phyloP scores from a whole-genome alignment of 2,329 filamentous ascomycete species.

The Trematosphaeria pertusa region DNA sequence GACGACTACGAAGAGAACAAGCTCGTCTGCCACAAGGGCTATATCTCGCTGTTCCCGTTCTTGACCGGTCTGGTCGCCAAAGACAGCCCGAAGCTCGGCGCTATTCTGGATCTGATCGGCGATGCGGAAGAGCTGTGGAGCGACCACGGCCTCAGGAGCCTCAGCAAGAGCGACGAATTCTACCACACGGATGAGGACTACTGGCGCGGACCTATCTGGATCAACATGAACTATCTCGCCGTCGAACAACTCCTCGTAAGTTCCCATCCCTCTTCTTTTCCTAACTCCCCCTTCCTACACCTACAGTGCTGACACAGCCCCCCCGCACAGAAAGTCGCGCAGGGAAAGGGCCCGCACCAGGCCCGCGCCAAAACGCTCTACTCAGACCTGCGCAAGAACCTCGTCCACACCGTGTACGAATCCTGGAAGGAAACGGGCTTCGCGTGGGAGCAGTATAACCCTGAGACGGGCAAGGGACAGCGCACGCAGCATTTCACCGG shows the following conservation, averaged over 20 bases:
- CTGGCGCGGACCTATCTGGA: constrained; percentile 95
- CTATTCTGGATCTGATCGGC: constrained; percentile 76
- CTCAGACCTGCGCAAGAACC: constrained; percentile 76
- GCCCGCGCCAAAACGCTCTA: constrained; percentile 76
- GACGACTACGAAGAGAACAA: constrained; percentile 92
- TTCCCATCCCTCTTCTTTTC: not conserved
- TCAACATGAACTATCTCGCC: constrained; percentile 94
- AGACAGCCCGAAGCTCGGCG: constrained; percentile 76
- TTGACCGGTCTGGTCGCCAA: constrained; percentile 79
- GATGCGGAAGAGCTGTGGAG: constrained; percentile 91
- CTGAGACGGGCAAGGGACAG: constrained; percentile 91
- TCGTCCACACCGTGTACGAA: constrained; percentile 87
- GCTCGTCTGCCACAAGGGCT: constrained; percentile 95
- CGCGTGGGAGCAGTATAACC: constrained; percentile 98
- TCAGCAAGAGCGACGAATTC: constrained; percentile 81
- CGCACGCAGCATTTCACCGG: constrained; percentile 97
- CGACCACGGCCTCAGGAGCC: constrained; percentile 82
- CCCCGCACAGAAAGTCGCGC: constrained; percentile 66
- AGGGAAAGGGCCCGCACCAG: constrained; percentile 69
- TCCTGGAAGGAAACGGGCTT: constrained; percentile 93
- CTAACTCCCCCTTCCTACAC: not conserved
- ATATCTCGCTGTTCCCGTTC: constrained; percentile 93
- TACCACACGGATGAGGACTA: constrained; percentile 96
- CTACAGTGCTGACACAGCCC: constrained; percentile 8
- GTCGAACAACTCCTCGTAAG: constrained; percentile 74